Base-by-base conservation (phyloP, 257 asterid genomes). In the Ehretia macrophylla region DNA sequence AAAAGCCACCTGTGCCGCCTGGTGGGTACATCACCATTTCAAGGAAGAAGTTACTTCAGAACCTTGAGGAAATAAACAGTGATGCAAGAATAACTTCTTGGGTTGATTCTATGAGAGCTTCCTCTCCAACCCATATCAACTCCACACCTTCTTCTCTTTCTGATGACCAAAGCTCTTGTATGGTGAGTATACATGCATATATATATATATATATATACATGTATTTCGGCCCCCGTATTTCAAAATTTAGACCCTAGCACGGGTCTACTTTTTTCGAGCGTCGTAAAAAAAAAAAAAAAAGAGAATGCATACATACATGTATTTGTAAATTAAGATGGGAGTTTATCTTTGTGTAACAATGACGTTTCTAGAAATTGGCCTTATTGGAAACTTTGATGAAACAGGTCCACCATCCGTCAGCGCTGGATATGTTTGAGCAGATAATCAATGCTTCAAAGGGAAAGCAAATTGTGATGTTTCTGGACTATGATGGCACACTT, bases 401-500 rank as follows among this genome's bases (percentile, higher is more conserved):
- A 75, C 89, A 90, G 96, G 60, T 69, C 35, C 83, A 65, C 18
- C 96, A 83, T 59, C 97, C 96, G 11, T 87, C 96, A n/a, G 98
- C 98, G 11, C 65, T 91, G 3, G 90, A 88, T 45, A 72, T 80
- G 95, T 87, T 91, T 56, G 95, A 85, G 69, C 77, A 88, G 60
- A 91, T 91, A 57, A 84, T 80, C 10, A 81, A 55, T n/a, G 95
- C 98, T 20, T 80, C 98, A 0, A 83, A 85, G n/a, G 94, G 96
- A 61, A 91, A 91, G 73, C 89, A 91, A 55, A 81, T 88, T 19
- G 96, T 91, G 42, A 85, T 91, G 94, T 91, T 91, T 51, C 39
- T 91, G 19, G 98, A 91, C 68, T 91, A 91, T 47, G 98, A 91
- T 52, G 98, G 98, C 58, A 91, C 98, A 5, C 94, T 88, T 35